Base-by-base conservation (phyloP, 2,329 filamentous ascomycete species). In the Diaporthe helianthi region DNA sequence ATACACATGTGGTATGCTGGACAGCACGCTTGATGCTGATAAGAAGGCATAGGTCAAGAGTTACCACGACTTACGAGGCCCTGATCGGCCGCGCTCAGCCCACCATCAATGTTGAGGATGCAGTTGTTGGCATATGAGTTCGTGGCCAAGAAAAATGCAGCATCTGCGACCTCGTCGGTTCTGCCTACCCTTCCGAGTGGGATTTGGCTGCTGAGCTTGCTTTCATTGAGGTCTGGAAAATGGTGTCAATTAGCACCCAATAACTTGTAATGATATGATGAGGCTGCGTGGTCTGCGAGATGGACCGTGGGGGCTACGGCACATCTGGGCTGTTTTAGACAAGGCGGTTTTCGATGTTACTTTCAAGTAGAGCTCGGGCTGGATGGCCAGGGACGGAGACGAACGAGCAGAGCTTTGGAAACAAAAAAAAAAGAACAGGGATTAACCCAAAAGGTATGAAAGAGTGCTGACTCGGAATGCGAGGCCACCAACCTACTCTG, bases 71-170 rank as follows among this genome's bases (percentile, higher is more conserved):
- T 46, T 26, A 47, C n/a, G 29, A 63, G 47, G 36, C 41, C 41
- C 29, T 63, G 58, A 26, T 33, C 47, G 74, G 79, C 80, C 63
- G 92, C 92, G 78, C 92, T 94, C 73, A 97, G 79, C 1, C 94
- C 94, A 19, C 94, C 94, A 79, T 97, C 94, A 33, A 97, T 84
- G 78, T 94, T 96, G 64, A 97, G 83, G 63, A 94, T 85, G 78
- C 93, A 96, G 73, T 97, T 97, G 78, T 95, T 95, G 68, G 93
- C 92, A 80, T 95, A 97, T 72, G 87, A 82, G 78, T 96, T 97
- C 55, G 85, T 85, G 36, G 88, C 91, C 19, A 97, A 84, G 78
- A 97, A 97, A 33, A 91, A 76, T 55, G 91, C 92, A 67, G 93
- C 93, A 76, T 94, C 89, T n/a, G 93, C 93, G 38, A 97, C 87